Conservation (phyloP, 1,284 basidiomycete species). For the Violaceomyces palustris region DNA sequence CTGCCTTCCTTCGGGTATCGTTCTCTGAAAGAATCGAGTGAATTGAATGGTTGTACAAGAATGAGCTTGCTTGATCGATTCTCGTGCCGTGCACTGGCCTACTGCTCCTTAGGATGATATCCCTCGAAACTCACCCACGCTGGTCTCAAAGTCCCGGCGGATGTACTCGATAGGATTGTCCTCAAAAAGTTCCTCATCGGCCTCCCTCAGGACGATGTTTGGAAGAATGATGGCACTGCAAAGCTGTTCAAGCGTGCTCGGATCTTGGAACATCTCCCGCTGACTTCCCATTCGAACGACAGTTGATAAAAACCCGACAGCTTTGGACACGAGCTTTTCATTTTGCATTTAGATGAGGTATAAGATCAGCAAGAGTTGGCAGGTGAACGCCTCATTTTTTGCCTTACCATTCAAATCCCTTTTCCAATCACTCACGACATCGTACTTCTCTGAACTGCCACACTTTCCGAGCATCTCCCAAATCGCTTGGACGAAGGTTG, state of each 20-base stretch:
- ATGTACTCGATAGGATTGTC: slow-evolving; percentile 96
- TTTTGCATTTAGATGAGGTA: slow-evolving; percentile 4
- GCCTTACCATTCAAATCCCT: no score
- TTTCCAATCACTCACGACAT: slow-evolving; percentile 70
- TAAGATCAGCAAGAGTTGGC: background rate
- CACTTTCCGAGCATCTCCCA: slow-evolving; percentile 82
- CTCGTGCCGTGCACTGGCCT: background rate
- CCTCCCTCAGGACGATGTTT: slow-evolving; percentile 79
- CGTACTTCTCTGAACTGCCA: slow-evolving; percentile 68
- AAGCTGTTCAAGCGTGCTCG: slow-evolving; percentile 73
- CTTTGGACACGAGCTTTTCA: slow-evolving; percentile 78
- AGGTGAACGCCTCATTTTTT: background rate
- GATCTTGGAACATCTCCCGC: slow-evolving; percentile 59
- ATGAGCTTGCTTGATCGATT: no score
- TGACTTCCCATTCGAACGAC: slow-evolving; percentile 66
- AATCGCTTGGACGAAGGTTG: slow-evolving; percentile 79
- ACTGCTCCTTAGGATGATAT: background rate
- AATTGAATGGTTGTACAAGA: no score
- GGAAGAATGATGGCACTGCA: slow-evolving; percentile 87
- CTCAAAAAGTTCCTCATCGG: slow-evolving; percentile 93
- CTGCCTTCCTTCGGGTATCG: slow-evolving; percentile 81
- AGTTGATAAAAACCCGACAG: slow-evolving; percentile 84
- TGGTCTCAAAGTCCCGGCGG: slow-evolving; percentile 72
- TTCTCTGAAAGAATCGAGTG: slow-evolving; percentile 53
- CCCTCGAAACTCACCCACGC: no score